Conservation (phyloP, 1,284 basidiomycete genomes). For the Naganishia albida region DNA sequence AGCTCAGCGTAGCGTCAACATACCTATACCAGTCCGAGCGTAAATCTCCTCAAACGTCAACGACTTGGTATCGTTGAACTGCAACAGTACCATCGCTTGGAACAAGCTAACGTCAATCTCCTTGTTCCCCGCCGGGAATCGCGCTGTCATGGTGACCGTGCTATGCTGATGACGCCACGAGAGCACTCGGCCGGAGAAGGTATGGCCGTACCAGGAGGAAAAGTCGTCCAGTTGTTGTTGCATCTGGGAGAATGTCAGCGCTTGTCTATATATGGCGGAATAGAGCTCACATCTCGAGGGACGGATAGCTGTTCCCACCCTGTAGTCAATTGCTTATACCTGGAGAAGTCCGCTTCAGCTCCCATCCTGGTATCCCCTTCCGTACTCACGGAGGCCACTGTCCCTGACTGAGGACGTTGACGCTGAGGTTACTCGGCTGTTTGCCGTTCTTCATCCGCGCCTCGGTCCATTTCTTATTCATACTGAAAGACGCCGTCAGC, state of each 20-base stretch:
- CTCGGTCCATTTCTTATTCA: slow-evolving; percentile 56
- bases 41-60: slow-evolving; percentile 70
- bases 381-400: slow-evolving; percentile 59
- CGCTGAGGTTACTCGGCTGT: slow-evolving; percentile 55
- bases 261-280: neutral
- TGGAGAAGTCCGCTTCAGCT: neutral
- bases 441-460: slow-evolving; percentile 52
- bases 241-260: slow-evolving; percentile 60
- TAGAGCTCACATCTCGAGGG: slow-evolving; percentile 21
- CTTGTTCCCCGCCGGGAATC: slow-evolving; percentile 71
- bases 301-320: slow-evolving; percentile 37
- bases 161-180: slow-evolving; percentile 82
- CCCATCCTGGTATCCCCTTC: neutral
- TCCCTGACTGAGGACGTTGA: slow-evolving; percentile 60
- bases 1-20: slow-evolving; percentile 42
- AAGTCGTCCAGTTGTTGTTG: slow-evolving; percentile 67
- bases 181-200: slow-evolving; percentile 59
- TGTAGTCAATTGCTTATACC: slow-evolving; percentile 35
- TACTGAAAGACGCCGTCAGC: slow-evolving; percentile 38
- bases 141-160: slow-evolving; percentile 69
- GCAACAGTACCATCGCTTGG: slow-evolving; percentile 81
- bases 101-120: slow-evolving; percentile 89
- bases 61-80: slow-evolving; percentile 72
- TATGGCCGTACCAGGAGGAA: slow-evolving; percentile 62
- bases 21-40: slow-evolving; percentile 72